Conservation (phyloP, 2,329 filamentous ascomycete genomes). For the Gnomoniopsis sp. region DNA sequence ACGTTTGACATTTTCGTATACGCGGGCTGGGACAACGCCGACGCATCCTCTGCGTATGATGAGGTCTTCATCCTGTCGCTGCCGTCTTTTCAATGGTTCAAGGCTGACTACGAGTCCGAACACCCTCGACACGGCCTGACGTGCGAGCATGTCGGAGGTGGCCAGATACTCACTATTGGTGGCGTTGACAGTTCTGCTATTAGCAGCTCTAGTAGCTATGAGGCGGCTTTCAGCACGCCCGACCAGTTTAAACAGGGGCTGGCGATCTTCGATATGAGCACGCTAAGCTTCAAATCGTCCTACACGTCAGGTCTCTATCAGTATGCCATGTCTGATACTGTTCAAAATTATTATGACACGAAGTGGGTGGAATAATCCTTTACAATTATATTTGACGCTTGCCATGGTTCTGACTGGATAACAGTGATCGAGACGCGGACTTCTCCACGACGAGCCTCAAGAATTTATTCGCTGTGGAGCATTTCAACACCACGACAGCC, state of each 20-base stretch:
- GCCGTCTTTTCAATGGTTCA: constrained; percentile 24
- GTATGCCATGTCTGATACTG: too few relatives aligned
- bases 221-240: constrained; percentile 16
- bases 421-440: too few relatives aligned
- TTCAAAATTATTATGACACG: too few relatives aligned
- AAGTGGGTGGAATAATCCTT: too few relatives aligned
- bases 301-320: too few relatives aligned
- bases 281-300: constrained; percentile 21
- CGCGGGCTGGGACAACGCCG: constrained; percentile 22
- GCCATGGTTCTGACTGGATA: too few relatives aligned
- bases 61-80: constrained; percentile 23
- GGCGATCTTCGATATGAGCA: constrained; percentile 22
- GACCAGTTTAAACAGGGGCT: constrained; percentile 21
- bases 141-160: constrained; percentile 29
- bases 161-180: constrained; percentile 38
- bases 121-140: constrained; percentile 21
- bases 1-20: constrained; percentile 25
- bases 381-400: too few relatives aligned
- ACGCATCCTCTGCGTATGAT: constrained; percentile 18
- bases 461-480: too few relatives aligned
- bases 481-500: constrained; percentile 19
- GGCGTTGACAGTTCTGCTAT: constrained; percentile 24
- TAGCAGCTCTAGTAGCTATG: constrained; percentile 5
- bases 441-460: too few relatives aligned
- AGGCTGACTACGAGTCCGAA: constrained; percentile 20